Base-by-base conservation (phyloP, 108 stramenopile genomes). In the Conticribra weissflogii region DNA sequence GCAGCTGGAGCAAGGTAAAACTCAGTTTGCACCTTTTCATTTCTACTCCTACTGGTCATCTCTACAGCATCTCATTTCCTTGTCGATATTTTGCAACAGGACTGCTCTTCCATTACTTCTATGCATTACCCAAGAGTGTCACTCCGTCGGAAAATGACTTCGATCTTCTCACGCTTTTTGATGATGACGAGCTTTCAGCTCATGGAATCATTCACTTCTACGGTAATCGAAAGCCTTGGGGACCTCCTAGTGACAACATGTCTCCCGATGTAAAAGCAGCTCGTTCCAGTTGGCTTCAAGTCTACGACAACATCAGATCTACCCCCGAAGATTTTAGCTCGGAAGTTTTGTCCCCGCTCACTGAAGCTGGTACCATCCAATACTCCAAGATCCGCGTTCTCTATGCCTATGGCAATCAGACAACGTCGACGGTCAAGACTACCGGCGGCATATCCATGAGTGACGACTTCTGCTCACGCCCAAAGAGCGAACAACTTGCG, bases 171-270 rank as follows among this genome's bases (percentile, higher is more conserved):
- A 52, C 18, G 50, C 63, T 65, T 24, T 8, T 65, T 22, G 31
- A 51, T 14, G 63, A 65, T 25, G 5, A 52, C 24, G 63, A 65
- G 22, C 27, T 65, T 5, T 51, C 28, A 5, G 3, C 34, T 23
- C 28, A 50, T 65, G 63, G 63, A 18, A 1, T 65, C 3, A 23
- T 48, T 12, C 63, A 65, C 63, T 65, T 65, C 31, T 65, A 65
- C 19, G 63, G 63, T 22, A 24, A 19, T 21, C 49, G 63, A 33
- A 65, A 65, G n/a, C 63, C 63, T 25, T 65, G 63, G 63, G 34
- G 33, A 12, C 32, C 32, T 34, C 33, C 53, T 4, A 23, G 32
- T 32, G 31, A 49, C 5, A 14, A 14, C 0, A 19, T 65, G 29
- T 33, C 63, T n/a, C 48, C 18, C 5, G 32, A 15, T 32, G 16